Percentiles rank a stretch among this genome's conserved stretches.
Evolutionary conservation across 2,329 filamentous ascomycete genomes (phyloP).

Genomic region (Chaetomiaceae sp.): DNA sequence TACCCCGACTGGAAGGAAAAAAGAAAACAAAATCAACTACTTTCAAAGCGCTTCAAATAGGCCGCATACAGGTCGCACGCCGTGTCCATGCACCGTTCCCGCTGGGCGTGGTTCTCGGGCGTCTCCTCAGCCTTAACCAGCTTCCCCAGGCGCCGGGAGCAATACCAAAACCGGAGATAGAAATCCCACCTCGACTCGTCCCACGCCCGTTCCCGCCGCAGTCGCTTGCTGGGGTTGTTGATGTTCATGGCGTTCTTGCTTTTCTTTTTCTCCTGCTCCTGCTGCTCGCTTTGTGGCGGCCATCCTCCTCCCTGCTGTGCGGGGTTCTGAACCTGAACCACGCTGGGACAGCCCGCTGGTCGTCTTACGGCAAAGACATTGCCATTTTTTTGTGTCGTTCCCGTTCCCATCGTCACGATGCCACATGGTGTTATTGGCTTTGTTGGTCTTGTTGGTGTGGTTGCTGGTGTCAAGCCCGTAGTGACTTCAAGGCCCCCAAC

Average conservation of each 20-base stretch:
- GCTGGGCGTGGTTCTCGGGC: neutral
- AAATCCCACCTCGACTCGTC: slow-evolving; percentile 1
- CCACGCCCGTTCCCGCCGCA: neutral
- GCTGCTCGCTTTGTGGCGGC: neutral
- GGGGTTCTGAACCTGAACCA: neutral
- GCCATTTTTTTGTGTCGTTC: too few species aligned
- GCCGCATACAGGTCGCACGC: neutral
- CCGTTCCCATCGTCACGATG: too few species aligned
- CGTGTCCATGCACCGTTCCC: neutral
- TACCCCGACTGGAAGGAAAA: neutral
- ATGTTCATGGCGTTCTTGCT: neutral
- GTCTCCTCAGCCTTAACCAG: neutral
- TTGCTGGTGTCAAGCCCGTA: too few species aligned
- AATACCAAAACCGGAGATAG: slow-evolving; percentile 2
- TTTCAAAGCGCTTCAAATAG: slow-evolving; percentile 5
- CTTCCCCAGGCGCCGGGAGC: neutral
- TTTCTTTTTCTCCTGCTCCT: neutral
- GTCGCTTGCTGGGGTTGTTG: neutral
- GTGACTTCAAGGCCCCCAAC: too few species aligned
- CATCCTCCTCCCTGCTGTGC: too few species aligned
- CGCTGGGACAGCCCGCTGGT: too few species aligned
- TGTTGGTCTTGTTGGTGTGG: too few species aligned
- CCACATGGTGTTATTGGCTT: too few species aligned
- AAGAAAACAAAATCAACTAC: neutral
- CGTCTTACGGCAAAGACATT: too few species aligned